Base-by-base conservation (phyloP, 768 basidiomycete genomes). In the Tephrocybe rancida region DNA sequence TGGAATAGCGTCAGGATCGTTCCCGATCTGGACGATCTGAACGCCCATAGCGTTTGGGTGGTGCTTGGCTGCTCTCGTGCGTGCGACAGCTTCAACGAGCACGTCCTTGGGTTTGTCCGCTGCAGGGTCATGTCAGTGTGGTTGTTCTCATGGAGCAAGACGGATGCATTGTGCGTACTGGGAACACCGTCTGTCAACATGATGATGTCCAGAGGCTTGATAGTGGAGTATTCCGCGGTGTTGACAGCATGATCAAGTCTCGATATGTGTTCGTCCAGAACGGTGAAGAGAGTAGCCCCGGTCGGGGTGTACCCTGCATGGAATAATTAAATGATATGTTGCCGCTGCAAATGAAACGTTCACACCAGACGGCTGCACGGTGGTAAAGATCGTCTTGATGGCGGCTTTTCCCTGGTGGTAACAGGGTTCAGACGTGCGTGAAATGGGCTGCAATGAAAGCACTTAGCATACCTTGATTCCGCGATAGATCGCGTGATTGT, bases 21-120 rank as follows among this genome's bases (percentile, higher is more conserved):
- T 56, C 27, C 67, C 71, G n/a, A 72, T 68, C 46, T 72, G 71
- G 3, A 70, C 67, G 42, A 72, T 64, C 44, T 72, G 68, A 13
- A 72, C 62, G 11, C 66, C 67, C 27, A 70, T 61, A 29, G 62
- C 62, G 42, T 72, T 72, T 11, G 65, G 69, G 55, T 72, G 70
- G 43, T 72, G 70, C 32, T 60, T 65, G 1, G 48, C 51, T 19
- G 42, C 45, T 25, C 55, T 63, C 57, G 68, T 58, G 3, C 58
- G 58, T 16, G 57, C 48, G 5, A 63, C 67, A 2, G 68, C 66
- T 13, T 44, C 56, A n/a, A 51, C 56, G n/a, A 70, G 58, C 8
- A 61, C 61, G 32, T 44, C 48, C 14, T 58, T 55, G 4, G 61
- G 63, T 3, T 60, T 48, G 44, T 63, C 63, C 22, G 52, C 63